A percentile compares a stretch with the other conserved stretches of the same genome.
phyloP scores from a whole-genome alignment of 305 asterid species.

The Fraxinus greggii region DNA sequence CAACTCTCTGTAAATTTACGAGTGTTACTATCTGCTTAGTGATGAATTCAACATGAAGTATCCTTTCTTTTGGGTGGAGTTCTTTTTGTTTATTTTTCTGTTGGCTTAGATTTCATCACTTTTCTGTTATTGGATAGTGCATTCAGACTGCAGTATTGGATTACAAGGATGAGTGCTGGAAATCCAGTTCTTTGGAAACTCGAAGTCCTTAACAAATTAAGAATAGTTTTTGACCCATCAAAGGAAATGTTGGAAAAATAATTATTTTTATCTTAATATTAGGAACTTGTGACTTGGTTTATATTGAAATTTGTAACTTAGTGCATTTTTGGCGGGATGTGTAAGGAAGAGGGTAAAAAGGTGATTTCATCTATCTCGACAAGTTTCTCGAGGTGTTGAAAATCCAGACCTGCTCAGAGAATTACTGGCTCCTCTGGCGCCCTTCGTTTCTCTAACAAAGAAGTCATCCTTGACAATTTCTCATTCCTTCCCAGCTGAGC shows the following conservation, averaged over 20 bases:
- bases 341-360: neutral
- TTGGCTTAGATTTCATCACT: neutral
- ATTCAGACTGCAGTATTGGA: neutral
- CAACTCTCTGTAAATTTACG: neutral
- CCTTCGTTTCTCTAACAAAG: neutral
- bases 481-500: constrained; percentile 4
- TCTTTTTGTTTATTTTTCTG: neutral
- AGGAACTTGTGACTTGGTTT: constrained; percentile 11
- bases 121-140: neutral
- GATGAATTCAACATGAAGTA: constrained; percentile 2
- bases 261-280: neutral
- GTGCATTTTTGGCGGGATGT: neutral
- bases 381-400: neutral
- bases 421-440: neutral
- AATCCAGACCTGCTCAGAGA: neutral
- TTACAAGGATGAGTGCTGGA: neutral
- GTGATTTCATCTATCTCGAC: neutral
- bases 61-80: neutral
- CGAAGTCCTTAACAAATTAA: neutral
- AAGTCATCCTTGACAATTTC: constrained; percentile 9
- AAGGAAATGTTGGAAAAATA: neutral
- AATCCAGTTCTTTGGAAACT: neutral
- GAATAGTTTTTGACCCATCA: neutral
- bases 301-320: neutral
- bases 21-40: neutral